Evolutionary conservation across 495 filamentous ascomycete genomes (phyloP), one percentile per base, ranked within the genome.

Genomic region (Xylaria grammica): DNA sequence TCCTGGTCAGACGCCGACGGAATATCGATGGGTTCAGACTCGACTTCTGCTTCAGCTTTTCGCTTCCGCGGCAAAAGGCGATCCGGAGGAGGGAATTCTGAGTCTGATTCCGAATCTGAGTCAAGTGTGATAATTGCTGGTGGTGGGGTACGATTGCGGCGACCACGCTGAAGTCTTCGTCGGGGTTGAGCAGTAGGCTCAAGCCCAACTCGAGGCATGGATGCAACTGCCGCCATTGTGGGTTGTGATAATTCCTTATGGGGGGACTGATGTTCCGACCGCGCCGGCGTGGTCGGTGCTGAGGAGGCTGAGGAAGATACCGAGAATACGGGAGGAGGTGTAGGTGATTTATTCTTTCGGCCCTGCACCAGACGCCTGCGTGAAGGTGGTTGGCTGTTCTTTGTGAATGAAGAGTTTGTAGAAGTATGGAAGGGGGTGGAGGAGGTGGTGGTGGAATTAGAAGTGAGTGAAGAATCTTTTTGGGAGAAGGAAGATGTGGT

Each of bases 161-260:
- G 75, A n/a, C 88, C 87, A 69, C 85, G 81, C 11, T 89, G 74
- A n/a, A 91, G 82, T 48, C 82, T 79, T 49, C 82, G 76, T 52
- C 80, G 79, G 34, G 53, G 64, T 7, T 38, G 51, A 27, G 67
- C 34, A 10, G 58, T 65, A 54, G 81, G 81, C 62, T 77, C 66
- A 7, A 76, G 68, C 9, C 72, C 65, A 34, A 71, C 50, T 40
- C 49, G 69, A 8, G 30, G 56, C 30, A 27, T 17, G 22, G 32
- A 24, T 27, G 52, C 26, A 15, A 26, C 36, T 36, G 19, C 22
- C n/a, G 63, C 50, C 59, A 44, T 62, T 13, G 26, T 19, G 15
- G 11, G 36, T 20, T 52, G 10, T 26, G 27, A 17, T 40, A n/a
- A n/a, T 36, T 48, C 17, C 26, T 65, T 59, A 3, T 19, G 26